Conservation (phyloP, 1,284 basidiomycete genomes). For the Cutaneotrichosporon arboriforme region DNA sequence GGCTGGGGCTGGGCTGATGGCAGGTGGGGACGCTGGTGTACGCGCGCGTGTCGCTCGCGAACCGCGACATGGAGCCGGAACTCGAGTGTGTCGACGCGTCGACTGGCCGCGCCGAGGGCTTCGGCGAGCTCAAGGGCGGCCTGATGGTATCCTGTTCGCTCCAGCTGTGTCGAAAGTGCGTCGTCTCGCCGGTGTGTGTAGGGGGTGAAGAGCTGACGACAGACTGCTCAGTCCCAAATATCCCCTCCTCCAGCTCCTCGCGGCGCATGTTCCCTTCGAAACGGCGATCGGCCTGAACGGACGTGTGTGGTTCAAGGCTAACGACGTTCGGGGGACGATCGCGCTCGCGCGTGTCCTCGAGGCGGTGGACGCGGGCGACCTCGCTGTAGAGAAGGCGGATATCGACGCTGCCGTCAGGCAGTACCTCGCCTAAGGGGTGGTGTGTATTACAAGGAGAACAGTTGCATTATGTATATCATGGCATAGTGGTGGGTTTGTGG, state of each 20-base stretch:
- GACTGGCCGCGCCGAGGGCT: conserved; percentile 50
- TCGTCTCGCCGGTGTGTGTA: conserved; percentile 2
- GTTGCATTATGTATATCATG: too few species aligned
- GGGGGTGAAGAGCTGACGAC: neutral
- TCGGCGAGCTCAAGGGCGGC: conserved; percentile 50
- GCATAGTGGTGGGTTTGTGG: too few species aligned
- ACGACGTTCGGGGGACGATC: conserved; percentile 43
- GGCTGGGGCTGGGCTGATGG: neutral
- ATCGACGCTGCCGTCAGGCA: conserved; percentile 28
- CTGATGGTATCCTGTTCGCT: conserved; percentile 42
- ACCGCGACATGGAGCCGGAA: conserved; percentile 52
- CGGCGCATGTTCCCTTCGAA: conserved; percentile 48
- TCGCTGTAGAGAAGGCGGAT: conserved; percentile 27
- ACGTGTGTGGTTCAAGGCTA: conserved; percentile 51
- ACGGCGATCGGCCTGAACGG: conserved; percentile 52
- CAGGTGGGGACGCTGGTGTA: conserved; percentile 53
- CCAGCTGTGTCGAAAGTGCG: conserved; percentile 43
- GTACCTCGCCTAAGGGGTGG: conserved; percentile 11
- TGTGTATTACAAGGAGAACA: too few species aligned
- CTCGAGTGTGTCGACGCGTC: conserved; percentile 52
- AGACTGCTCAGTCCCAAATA: conserved; percentile 47
- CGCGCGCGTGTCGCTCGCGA: conserved; percentile 50
- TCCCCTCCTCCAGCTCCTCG: conserved; percentile 39
- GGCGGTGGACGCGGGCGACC: conserved; percentile 33
- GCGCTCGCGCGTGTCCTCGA: conserved; percentile 42